Conservation (phyloP, 306 rosid genomes). For the Prosopis cineraria region DNA sequence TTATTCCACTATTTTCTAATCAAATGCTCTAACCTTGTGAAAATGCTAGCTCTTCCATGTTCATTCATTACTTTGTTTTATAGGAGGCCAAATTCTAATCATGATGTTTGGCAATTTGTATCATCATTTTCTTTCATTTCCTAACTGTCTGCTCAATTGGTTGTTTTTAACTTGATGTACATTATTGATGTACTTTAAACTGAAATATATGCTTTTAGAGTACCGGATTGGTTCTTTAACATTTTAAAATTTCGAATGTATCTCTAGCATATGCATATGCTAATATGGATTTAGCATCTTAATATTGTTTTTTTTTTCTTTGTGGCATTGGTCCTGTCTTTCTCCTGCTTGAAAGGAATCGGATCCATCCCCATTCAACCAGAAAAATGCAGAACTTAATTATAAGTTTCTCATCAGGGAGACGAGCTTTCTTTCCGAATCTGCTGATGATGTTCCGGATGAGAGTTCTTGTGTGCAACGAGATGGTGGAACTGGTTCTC, state of each 20-base stretch:
- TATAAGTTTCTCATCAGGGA: conserved; percentile 50
- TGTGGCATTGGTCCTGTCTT: conserved; percentile 30
- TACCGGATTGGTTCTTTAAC: neutral
- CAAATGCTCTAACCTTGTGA: conserved; percentile 11
- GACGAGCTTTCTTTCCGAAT: conserved; percentile 89
- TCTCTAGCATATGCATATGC: conserved; percentile 18
- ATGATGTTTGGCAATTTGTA: conserved; percentile 1
- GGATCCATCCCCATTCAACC: conserved; percentile 45
- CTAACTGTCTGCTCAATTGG: conserved; percentile 16
- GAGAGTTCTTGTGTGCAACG: conserved; percentile 65
- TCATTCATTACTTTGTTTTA: neutral
- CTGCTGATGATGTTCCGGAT: conserved; percentile 74
- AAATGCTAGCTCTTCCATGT: conserved; percentile 15
- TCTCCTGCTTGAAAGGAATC: conserved; percentile 50
- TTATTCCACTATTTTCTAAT: conserved; percentile 12
- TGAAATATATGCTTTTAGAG: conserved; percentile 8
- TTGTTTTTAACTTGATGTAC: conserved; percentile 16
- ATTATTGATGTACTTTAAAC: conserved; percentile 4
- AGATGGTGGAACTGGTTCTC: conserved; percentile 53
- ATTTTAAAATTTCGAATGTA: neutral
- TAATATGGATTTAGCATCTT: conserved; percentile 32
- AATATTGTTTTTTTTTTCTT: conserved; percentile 32
- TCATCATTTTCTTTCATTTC: neutral
- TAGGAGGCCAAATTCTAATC: neutral
- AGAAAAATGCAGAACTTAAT: conserved; percentile 35